Conservation (phyloP, 2,329 filamentous ascomycete genomes). For the Macroventuria anomochaeta region DNA sequence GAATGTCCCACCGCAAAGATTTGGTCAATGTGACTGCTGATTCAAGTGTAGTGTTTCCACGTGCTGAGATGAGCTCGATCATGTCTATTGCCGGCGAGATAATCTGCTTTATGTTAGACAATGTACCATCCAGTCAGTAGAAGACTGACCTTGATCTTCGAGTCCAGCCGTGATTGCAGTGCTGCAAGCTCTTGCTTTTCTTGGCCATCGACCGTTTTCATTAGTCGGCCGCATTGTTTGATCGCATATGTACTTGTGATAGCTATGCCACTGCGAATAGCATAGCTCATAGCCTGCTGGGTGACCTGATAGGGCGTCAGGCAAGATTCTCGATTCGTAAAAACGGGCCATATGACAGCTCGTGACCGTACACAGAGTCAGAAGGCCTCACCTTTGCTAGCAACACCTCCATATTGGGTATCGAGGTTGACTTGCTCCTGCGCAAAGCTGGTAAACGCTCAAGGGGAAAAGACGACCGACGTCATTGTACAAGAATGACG, state of each 20-base stretch:
- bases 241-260: slow-evolving; percentile 88
- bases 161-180: slow-evolving; percentile 77
- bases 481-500: slow-evolving; percentile 2
- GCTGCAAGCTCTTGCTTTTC: slow-evolving; percentile 73
- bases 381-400: slow-evolving; percentile 61
- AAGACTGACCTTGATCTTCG: slow-evolving; percentile 77
- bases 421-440: slow-evolving; percentile 4
- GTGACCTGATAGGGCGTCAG: slow-evolving; percentile 60
- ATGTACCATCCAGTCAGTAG: too few species aligned
- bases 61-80: slow-evolving; percentile 83
- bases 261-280: slow-evolving; percentile 82
- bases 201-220: slow-evolving; percentile 68
- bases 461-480: slow-evolving; percentile 1
- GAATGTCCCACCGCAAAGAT: slow-evolving; percentile 81
- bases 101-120: slow-evolving; percentile 60
- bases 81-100: slow-evolving; percentile 90
- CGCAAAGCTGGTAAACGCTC: not conserved
- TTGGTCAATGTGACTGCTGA: slow-evolving; percentile 85
- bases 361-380: slow-evolving; percentile 14
- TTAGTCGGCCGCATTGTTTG: slow-evolving; percentile 76
- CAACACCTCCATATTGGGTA: slow-evolving; percentile 71
- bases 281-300: slow-evolving; percentile 88
- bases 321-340: not conserved
- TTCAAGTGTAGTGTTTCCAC: slow-evolving; percentile 81
- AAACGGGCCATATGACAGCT: not conserved